phyloP scores from a whole-genome alignment of 2,329 filamentous ascomycete genomes.

The Aspergillus sp. region DNA sequence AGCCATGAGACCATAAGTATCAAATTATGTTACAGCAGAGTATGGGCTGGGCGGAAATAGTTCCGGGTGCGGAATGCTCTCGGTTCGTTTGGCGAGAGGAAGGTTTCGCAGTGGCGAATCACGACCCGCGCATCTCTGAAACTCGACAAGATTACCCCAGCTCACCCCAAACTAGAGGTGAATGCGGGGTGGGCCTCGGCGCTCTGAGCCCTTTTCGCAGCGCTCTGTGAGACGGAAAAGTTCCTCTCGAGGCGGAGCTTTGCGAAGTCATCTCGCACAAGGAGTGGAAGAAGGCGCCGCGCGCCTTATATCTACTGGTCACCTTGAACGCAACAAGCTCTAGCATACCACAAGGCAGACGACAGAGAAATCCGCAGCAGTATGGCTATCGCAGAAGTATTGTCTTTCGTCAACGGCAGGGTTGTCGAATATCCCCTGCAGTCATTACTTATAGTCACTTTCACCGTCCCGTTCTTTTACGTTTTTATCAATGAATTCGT shows the following conservation, averaged over 20 bases:
- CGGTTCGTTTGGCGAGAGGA: slow-evolving; percentile 13
- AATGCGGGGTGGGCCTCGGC: slow-evolving; percentile 12
- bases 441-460: slow-evolving; percentile 16
- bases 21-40: neutral
- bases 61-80: slow-evolving; percentile 25
- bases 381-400: slow-evolving; percentile 29
- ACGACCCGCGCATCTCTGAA: neutral
- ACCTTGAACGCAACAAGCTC: neutral
- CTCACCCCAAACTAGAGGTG: neutral
- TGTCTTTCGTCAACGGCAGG: slow-evolving; percentile 22
- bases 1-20: neutral
- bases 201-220: neutral
- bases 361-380: neutral
- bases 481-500: slow-evolving; percentile 52
- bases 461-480: slow-evolving; percentile 44
- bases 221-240: slow-evolving; percentile 19
- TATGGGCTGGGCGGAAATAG: slow-evolving; percentile 17
- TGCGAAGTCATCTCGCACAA: neutral
- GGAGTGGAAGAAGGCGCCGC: neutral
- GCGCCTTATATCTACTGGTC: slow-evolving; percentile 6
- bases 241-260: slow-evolving; percentile 18
- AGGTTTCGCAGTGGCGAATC: slow-evolving; percentile 8
- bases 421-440: slow-evolving; percentile 21
- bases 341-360: neutral
- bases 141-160: slow-evolving; percentile 10